Base-by-base conservation (phyloP, 2,329 filamentous ascomycete species). In the Colletotrichum tabaci region DNA sequence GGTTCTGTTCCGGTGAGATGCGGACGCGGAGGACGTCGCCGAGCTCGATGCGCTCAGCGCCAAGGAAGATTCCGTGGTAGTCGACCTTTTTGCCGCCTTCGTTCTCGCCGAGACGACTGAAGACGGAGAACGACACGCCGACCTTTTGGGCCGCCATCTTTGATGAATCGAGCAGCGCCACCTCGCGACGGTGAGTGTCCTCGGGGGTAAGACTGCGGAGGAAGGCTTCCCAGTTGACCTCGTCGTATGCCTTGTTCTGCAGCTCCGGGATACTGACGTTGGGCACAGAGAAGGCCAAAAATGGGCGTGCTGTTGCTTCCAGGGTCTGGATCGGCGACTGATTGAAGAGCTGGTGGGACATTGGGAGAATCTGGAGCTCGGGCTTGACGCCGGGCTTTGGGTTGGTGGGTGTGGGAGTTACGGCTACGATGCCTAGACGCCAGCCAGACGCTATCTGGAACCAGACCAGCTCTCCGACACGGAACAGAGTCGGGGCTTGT, bases 231-330 rank as follows among this genome's bases (percentile, higher is more conserved):
- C 86, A 88, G 12, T 81, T 77, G 15, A 87, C 77, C 4, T 83
- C 78, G 15, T 84, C 82, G 73, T 86, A 84, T 0, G 78, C 72
- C 57, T 81, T 81, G 21, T 82, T 80, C 66, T 80, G 80, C 7
- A 87, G 75, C 4, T 84, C 81, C 0, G 80, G 74, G 12, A 85
- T 75, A 13, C 77, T 77, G 10, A 87, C 81, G 2, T 79, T 78
- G 0, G 86, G 86, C 1, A 88, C 85, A 13, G 84, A 87, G 68
- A 87, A 88, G 13, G 86, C 85, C 49, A 87, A 80, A 73, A 87
- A 88, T 1, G 86, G 86, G 3, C 86, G 82, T 74, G 87, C 81
- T 21, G 86, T 84, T 5, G 74, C 76, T 56, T 83, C 81, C 0
- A 76, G 58, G 70, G 86, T 87, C 6, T 86, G 80, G 23, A 80